Evolutionary conservation across 202 grass and related monocot genomes (phyloP), one percentile per base, ranked within the genome.

Genomic region (Panicum hallii): DNA sequence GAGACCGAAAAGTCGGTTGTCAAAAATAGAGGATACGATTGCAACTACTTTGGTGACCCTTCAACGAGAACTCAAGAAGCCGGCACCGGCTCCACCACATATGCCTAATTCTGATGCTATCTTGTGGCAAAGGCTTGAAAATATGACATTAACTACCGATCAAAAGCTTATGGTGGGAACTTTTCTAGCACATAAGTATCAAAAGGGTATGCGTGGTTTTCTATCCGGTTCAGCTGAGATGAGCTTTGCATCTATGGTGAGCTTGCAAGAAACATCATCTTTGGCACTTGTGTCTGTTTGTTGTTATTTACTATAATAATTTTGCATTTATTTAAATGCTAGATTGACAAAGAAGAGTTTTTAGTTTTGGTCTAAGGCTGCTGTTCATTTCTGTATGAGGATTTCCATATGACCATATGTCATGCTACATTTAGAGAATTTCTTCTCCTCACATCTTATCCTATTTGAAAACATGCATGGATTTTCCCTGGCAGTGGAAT

Each of bases 231-330:
- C n/a, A n/a, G n/a, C n/a, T n/a, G n/a, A n/a, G n/a, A n/a, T 56
- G 42, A 56, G 46, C 16, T 53, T 45, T 66, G 17, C 80, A 85
- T 80, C 48, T 90, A 36, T 79, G 78, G 64, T 77, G 72, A 87
- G 91, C 66, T 90, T 79, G 45, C 81, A 66, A 88, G 82, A 87
- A 90, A 76, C 75, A 50, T 58, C 57, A 69, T 69, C 75, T 85
- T 91, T 78, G 87, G 77, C 86, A 80, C 74, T 58, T 46, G 32
- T 78, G 54, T 72, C 53, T 89, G 67, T 78, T 63, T 85, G 50
- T 86, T 90, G 75, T 84, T 81, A 71, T 86, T 45, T 84, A 42
- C 57, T 87, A 49, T 23, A 89, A 89, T 92, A 92, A 89, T 83
- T 71, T 76, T 84, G 80, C 83, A 78, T 83, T 90, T 80, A 79